These are phyloP conservation scores for Penicillium goetzii DNA, from an alignment of 495 filamentous ascomycete species.

Conservation along the genomic window DNA sequence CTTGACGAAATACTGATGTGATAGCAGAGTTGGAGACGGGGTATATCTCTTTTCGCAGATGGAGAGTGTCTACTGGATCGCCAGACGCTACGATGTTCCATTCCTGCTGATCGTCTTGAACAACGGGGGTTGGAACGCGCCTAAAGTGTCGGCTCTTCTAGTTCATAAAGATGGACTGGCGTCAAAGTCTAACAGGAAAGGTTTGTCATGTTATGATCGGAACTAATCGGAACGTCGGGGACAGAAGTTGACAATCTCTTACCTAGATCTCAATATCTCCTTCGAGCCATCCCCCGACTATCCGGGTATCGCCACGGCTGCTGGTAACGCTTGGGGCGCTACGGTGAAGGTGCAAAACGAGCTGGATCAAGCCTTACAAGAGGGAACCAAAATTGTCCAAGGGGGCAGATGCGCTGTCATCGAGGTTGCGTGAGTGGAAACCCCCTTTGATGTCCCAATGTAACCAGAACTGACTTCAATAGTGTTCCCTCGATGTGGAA, in stretches of 20 bases:
- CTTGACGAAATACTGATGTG: conserved; percentile 4
- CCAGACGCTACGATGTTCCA: conserved; percentile 80
- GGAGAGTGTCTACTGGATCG: conserved; percentile 87
- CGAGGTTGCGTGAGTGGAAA: conserved; percentile 29
- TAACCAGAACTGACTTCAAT: conserved; percentile 3
- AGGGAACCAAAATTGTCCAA: conserved; percentile 20
- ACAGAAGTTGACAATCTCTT: conserved; percentile 28
- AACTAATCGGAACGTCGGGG: not conserved
- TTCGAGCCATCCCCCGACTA: conserved; percentile 83
- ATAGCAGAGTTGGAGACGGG: conserved; percentile 71
- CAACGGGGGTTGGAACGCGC: conserved; percentile 83
- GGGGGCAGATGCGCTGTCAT: conserved; percentile 27
- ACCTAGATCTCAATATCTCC: conserved; percentile 67
- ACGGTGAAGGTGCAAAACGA: conserved; percentile 22
- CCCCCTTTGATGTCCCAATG: not conserved
- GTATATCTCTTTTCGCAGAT: conserved; percentile 85
- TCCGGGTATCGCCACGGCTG: conserved; percentile 81
- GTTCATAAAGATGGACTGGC: conserved; percentile 69
- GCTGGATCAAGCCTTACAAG: conserved; percentile 17
- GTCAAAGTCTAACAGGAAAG: conserved; percentile 27
- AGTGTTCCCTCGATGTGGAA: conserved; percentile 33
- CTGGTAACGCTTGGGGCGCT: conserved; percentile 39
- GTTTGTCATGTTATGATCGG: conserved; percentile 4
- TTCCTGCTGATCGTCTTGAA: conserved; percentile 88
- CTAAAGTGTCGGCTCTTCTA: conserved; percentile 67